These are phyloP conservation scores for Ustanciosporium gigantosporum DNA, from an alignment of 1,284 basidiomycete genomes.

Conservation along the genomic window DNA sequence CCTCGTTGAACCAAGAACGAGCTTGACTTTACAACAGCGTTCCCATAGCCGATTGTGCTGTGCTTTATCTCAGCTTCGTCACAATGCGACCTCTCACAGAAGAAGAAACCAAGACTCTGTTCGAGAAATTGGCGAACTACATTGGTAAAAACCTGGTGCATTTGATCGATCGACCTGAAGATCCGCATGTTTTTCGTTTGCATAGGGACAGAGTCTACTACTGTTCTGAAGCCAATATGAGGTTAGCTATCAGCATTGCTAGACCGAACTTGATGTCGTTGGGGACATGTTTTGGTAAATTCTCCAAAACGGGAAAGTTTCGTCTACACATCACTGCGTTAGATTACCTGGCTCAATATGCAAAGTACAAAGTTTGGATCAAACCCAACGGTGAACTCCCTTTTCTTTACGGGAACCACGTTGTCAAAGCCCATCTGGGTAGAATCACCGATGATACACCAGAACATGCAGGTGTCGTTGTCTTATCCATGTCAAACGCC, in stretches of 20 bases:
- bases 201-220: constrained; percentile 61
- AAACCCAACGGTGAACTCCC: constrained; percentile 99
- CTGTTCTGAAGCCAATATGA: constrained; percentile 69
- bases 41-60: too few species aligned
- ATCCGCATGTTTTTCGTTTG: constrained; percentile 61
- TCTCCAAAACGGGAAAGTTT: constrained; percentile 96
- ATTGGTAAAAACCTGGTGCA: constrained; percentile 86
- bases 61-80: too few species aligned
- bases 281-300: constrained; percentile 97
- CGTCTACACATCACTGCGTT: constrained; percentile 92
- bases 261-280: constrained; percentile 89
- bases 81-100: constrained; percentile 62
- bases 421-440: constrained; percentile 97
- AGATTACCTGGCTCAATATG: constrained; percentile 92
- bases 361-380: constrained; percentile 99
- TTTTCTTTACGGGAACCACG: constrained; percentile 97
- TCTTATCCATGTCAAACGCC: constrained; percentile 91
- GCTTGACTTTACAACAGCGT: too few species aligned
- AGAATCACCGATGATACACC: constrained; percentile 98
- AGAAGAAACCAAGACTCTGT: constrained; percentile 68
- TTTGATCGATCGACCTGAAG: constrained; percentile 58
- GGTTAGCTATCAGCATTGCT: constrained; percentile 86
- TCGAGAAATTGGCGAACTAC: constrained; percentile 88
- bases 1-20: too few species aligned
- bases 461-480: constrained; percentile 96